Evolutionary conservation across 2,329 filamentous ascomycete genomes (phyloP).

Genomic region (Pseudogymnoascus sp.): DNA sequence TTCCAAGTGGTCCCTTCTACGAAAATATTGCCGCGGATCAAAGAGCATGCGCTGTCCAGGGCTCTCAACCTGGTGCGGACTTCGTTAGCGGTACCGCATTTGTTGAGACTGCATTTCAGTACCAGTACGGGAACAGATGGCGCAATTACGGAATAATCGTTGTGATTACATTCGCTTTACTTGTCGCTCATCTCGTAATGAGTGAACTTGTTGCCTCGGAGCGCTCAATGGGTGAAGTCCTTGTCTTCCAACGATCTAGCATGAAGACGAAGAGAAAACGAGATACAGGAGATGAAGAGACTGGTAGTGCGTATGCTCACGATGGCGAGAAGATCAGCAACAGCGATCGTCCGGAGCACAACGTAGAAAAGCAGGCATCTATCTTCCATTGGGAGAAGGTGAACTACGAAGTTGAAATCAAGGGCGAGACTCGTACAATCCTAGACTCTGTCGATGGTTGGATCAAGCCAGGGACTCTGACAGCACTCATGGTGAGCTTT

Average conservation of each 20-base stretch:
- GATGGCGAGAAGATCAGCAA: not conserved
- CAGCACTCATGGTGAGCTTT: constrained; percentile 48
- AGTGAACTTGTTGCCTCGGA: constrained; percentile 36
- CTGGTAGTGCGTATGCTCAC: constrained; percentile 1
- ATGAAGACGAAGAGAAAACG: constrained; percentile 11
- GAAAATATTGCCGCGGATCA: constrained; percentile 35
- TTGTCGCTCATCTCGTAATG: constrained; percentile 31
- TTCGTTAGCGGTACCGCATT: constrained; percentile 49
- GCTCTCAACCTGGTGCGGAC: constrained; percentile 39
- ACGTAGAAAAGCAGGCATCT: constrained; percentile 38
- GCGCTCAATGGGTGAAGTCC: constrained; percentile 40
- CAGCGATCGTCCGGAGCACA: constrained; percentile 19
- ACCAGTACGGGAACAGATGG: constrained; percentile 44
- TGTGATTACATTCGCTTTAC: constrained; percentile 28
- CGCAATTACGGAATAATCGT: constrained; percentile 46
- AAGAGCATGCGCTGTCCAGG: constrained; percentile 45
- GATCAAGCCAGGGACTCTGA: constrained; percentile 62
- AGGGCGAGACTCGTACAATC: constrained; percentile 54
- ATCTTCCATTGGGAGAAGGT: constrained; percentile 70
- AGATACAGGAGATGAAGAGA: constrained; percentile 9
- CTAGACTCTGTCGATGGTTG: constrained; percentile 75
- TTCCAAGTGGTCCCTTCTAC: constrained; percentile 35
- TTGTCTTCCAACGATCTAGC: constrained; percentile 38
- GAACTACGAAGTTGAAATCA: constrained; percentile 55
- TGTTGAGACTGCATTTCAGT: constrained; percentile 41